A percentile compares a stretch with the other conserved stretches of the same genome.
These are phyloP conservation scores for Backusella liffmaniae DNA, from an alignment of 192 early-diverging fungal species.

Conservation along the genomic window DNA sequence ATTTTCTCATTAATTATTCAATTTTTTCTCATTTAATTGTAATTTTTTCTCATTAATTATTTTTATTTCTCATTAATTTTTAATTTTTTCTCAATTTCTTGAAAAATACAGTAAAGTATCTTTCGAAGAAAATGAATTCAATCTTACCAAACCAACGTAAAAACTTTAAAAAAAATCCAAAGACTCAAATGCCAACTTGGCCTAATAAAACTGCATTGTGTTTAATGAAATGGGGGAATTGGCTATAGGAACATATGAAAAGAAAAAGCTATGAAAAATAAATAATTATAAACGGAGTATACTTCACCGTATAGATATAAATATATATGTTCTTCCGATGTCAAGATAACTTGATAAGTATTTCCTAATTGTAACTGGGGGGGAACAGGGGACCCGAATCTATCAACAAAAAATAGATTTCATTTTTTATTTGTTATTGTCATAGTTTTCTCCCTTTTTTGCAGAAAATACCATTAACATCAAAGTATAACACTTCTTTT, in stretches of 20 bases:
- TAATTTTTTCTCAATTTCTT: too few species aligned
- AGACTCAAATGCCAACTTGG: not conserved
- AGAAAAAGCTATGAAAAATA: not conserved
- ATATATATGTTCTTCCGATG: not conserved
- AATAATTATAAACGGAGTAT: not conserved
- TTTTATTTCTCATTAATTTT: too few species aligned
- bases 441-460: not conserved
- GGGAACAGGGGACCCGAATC: not conserved
- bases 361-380: not conserved
- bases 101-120: too few species aligned
- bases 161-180: not conserved
- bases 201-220: not conserved
- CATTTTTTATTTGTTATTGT: not conserved
- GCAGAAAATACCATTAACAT: not conserved
- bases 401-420: not conserved
- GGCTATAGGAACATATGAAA: not conserved
- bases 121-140: not conserved
- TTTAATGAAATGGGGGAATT: not conserved
- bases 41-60: too few species aligned
- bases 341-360: not conserved
- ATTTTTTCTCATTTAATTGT: too few species aligned
- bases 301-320: not conserved
- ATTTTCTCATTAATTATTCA: too few species aligned
- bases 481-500: not conserved
- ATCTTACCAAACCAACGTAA: not conserved